Percentiles rank a stretch among this genome's conserved stretches.
phyloP scores from a whole-genome alignment of 441 rosid genomes.

The Iberis amara region DNA sequence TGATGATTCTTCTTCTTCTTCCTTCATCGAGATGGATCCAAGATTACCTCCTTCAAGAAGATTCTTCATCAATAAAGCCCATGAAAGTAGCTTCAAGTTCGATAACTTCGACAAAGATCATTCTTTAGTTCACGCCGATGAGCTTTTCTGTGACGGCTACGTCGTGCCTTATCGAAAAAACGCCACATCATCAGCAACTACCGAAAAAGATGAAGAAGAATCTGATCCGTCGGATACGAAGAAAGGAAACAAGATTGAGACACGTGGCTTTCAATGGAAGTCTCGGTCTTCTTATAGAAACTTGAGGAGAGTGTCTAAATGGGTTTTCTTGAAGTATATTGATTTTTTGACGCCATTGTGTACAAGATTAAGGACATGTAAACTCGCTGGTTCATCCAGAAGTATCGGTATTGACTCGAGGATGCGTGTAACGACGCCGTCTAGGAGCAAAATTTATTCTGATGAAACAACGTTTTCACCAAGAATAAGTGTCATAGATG shows the following conservation, averaged over 20 bases:
- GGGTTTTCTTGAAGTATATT: conserved; percentile 57
- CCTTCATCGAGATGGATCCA: conserved; percentile 96
- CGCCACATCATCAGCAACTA: conserved; percentile 32
- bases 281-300: conserved; percentile 43
- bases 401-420: conserved; percentile 32
- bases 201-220: conserved; percentile 32
- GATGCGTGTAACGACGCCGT: conserved; percentile 31
- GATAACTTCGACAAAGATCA: conserved; percentile 44
- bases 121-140: conserved; percentile 70
- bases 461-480: conserved; percentile 53
- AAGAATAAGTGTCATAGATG: conserved; percentile 51
- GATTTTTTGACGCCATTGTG: conserved; percentile 67
- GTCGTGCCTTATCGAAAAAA: conserved; percentile 45
- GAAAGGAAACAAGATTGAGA: conserved; percentile 25
- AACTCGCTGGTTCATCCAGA: conserved; percentile 26
- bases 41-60: conserved; percentile 84
- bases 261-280: conserved; percentile 29
- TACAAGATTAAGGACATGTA: conserved; percentile 44
- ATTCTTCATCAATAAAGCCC: conserved; percentile 51
- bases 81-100: conserved; percentile 80
- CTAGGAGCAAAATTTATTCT: conserved; percentile 45
- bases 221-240: conserved; percentile 34
- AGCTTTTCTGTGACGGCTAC: conserved; percentile 74
- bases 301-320: conserved; percentile 50
- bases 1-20: conserved; percentile 67